Base-by-base conservation (phyloP, 495 filamentous ascomycete species). In the Penicillium pancosmium region DNA sequence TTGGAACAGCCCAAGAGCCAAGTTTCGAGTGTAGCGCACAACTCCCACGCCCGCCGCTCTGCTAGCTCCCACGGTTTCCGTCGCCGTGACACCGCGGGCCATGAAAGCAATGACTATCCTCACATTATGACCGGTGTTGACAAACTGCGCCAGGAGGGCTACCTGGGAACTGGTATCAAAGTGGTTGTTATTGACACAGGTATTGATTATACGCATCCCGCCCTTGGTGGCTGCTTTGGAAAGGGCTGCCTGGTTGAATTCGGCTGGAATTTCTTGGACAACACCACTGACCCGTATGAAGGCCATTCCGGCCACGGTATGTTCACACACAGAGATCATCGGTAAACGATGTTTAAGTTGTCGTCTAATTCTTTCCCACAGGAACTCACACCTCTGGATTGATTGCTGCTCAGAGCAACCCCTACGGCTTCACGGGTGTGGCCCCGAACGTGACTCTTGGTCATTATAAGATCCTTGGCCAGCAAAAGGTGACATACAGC, bases 211-310 rank as follows among this genome's bases (percentile, higher is more conserved):
- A 77, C 61, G 1, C 83, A 86, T 54, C 82, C 84, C 5, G 81
- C 82, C 9, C 75, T 86, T 5, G 84, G 84, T 23, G 84, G 83
- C 51, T 84, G 82, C 55, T 80, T 84, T 61, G 78, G 82, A 5
- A 58, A 70, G 5, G 81, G 78, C 34, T 86, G 81, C 63, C 65
- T 84, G 64, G 79, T 86, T 40, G 73, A 25, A 15, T 67, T 72
- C n/a, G 83, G 76, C 33, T 65, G 73, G 50, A 78, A 81, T 53
- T 58, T 54, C 23, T 15, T 63, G 10, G 52, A 55, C 3, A 47
- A 61, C 36, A 61, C 47, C 5, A 47, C 34, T 23, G 58, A 61
- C 38, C 58, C 58, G 1, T 61, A 33, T 18, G 58, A 61, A 5
- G 47, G 25, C 19, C 13, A 36, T 13, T 18, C 9, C 25, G 53